Conservation (phyloP, 805 yeast genomes). For the Ogataea kodamae region DNA sequence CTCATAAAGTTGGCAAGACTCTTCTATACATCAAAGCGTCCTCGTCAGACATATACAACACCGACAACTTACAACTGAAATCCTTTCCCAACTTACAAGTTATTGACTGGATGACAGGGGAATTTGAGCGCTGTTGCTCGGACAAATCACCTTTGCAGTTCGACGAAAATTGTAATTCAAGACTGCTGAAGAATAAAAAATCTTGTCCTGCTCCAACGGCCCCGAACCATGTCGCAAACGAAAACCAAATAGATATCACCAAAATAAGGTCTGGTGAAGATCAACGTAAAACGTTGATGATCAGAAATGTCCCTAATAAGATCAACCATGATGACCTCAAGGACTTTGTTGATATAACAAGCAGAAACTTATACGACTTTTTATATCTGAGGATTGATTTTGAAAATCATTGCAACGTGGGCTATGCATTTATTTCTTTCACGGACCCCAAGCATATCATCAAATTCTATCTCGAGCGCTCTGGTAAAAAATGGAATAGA, state of each 20-base stretch:
- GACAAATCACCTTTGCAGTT: slow-evolving; percentile 18
- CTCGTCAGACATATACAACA: slow-evolving; percentile 22
- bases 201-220: slow-evolving; percentile 24
- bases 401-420: slow-evolving; percentile 50
- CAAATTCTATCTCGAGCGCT: slow-evolving; percentile 41
- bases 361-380: slow-evolving; percentile 36
- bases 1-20: slow-evolving; percentile 8
- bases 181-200: slow-evolving; percentile 25
- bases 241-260: slow-evolving; percentile 38
- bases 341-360: slow-evolving; percentile 43
- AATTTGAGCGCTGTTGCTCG: slow-evolving; percentile 5
- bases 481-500: slow-evolving; percentile 46
- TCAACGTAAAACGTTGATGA: slow-evolving; percentile 47
- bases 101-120: slow-evolving; percentile 19
- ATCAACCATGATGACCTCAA: slow-evolving; percentile 44
- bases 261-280: slow-evolving; percentile 42
- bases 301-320: slow-evolving; percentile 53
- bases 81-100: slow-evolving; percentile 9
- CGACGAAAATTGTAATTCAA: no score
- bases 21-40: slow-evolving; percentile 22
- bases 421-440: slow-evolving; percentile 53
- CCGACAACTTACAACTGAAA: no score
- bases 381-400: slow-evolving; percentile 51
- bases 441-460: slow-evolving; percentile 41
- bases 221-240: slow-evolving; percentile 27